phyloP scores from a whole-genome alignment of 371 early-diverging fungal species.

The Batkoa obscura region DNA sequence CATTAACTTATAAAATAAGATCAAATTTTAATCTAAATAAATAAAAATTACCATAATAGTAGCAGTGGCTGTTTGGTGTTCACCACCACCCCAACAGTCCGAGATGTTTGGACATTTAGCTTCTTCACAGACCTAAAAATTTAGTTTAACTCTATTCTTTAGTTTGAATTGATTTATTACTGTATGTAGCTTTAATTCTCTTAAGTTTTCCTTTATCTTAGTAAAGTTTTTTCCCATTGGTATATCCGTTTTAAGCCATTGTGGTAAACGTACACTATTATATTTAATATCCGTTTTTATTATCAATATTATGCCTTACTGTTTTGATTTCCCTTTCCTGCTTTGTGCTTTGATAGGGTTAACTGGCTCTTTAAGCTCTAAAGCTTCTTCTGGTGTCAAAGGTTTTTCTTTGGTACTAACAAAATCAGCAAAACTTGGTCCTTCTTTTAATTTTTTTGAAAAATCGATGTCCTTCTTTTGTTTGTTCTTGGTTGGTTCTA shows the following conservation, averaged over 20 bases:
- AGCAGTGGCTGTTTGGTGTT: constrained; percentile 89
- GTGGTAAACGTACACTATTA: constrained; percentile 41
- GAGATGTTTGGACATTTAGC: constrained; percentile 95
- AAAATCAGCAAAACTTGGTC: background rate
- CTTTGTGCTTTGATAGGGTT: background rate
- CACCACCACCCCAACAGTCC: constrained; percentile 97
- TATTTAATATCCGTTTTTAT: background rate
- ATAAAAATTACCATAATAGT: constrained; percentile 68
- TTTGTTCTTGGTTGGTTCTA: too few relatives aligned
- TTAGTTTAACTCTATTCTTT: background rate
- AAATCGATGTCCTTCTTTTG: too few relatives aligned
- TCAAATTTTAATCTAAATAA: background rate
- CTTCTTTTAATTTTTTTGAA: background rate
- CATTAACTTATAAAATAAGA: constrained; percentile 54
- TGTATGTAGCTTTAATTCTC: constrained; percentile 82
- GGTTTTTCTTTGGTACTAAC: background rate
- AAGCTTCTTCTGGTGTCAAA: background rate
- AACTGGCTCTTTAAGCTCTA: background rate
- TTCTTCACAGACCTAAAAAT: constrained; percentile 59
- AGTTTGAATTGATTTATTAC: constrained; percentile 12
- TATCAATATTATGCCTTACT: background rate
- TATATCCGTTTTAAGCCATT: constrained; percentile 88
- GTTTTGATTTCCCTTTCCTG: background rate
- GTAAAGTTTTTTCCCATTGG: constrained; percentile 67
- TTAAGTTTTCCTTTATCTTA: constrained; percentile 68